A percentile compares a stretch with the other conserved stretches of the same genome.
Evolutionary conservation across 2,329 filamentous ascomycete genomes (phyloP).

Genomic region (Colletotrichum sp.): DNA sequence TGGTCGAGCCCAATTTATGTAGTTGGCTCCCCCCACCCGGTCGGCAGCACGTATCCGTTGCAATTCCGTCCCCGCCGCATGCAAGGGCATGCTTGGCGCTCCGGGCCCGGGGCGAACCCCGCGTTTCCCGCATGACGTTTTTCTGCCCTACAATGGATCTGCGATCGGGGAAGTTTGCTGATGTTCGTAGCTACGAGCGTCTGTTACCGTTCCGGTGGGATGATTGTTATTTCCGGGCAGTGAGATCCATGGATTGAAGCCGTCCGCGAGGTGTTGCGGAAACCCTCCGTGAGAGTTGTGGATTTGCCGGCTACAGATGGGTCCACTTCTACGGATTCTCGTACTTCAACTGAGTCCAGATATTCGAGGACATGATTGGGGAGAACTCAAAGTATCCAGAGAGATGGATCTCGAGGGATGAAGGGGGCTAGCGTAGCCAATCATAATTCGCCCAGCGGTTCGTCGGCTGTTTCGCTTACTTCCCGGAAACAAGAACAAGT

Average conservation of each 20-base stretch:
- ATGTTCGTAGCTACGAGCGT: not conserved
- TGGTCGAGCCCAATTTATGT: not conserved
- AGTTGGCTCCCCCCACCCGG: not conserved
- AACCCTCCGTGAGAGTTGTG: not conserved
- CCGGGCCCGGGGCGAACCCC: not conserved
- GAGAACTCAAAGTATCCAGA: not conserved
- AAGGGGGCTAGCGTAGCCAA: not conserved
- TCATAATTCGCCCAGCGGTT: not conserved
- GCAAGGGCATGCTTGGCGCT: not conserved
- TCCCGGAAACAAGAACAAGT: not conserved
- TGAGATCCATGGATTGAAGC: not conserved
- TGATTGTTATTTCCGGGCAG: not conserved
- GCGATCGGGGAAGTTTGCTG: not conserved
- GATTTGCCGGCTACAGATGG: not conserved
- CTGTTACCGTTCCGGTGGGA: not conserved
- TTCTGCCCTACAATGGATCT: not conserved
- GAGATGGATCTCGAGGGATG: not conserved
- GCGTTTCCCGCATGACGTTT: not conserved
- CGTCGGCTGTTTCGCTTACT: not conserved
- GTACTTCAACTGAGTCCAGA: not conserved
- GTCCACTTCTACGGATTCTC: not conserved
- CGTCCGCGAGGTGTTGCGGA: not conserved
- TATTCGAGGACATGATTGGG: not conserved
- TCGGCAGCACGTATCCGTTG: not conserved
- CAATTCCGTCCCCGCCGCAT: not conserved